Conservation (phyloP, 1,139 yeast species). For the Nakaseomyces sp. region DNA sequence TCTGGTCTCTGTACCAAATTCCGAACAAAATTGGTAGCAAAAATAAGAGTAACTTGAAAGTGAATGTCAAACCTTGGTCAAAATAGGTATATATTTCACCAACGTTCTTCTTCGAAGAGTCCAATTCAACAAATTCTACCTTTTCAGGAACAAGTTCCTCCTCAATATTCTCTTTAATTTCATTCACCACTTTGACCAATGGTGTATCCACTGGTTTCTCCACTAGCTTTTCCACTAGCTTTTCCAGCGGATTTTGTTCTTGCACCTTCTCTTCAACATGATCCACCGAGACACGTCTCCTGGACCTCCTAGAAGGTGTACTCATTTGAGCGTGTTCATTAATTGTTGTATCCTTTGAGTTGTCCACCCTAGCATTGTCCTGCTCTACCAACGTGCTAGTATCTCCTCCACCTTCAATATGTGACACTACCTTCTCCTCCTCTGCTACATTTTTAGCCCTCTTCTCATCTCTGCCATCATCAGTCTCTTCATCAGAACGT, state of each 20-base stretch:
- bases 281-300: not conserved
- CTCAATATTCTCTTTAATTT: not conserved
- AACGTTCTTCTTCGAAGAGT: not conserved
- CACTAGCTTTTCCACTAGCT: not conserved
- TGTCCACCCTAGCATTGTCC: no score
- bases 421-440: no score
- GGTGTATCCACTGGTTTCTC: no score
- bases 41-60: conserved; percentile 11
- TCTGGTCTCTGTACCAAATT: conserved; percentile 54
- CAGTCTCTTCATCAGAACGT: not conserved
- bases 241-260: conserved; percentile 5
- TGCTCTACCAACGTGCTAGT: no score
- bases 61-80: conserved; percentile 8
- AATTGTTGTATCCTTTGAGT: not conserved
- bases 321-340: not conserved
- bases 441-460: conserved; percentile 1
- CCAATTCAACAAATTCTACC: not conserved
- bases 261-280: conserved; percentile 7
- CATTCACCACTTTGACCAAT: not conserved
- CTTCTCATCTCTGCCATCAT: conserved; percentile 9
- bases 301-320: not conserved
- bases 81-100: not conserved
- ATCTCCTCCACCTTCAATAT: no score
- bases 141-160: conserved; percentile 1
- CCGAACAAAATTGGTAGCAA: conserved; percentile 27